Evolutionary conservation across 768 basidiomycete genomes (phyloP), one percentile per base, ranked within the genome.

Genomic region (Suillus subaureus): DNA sequence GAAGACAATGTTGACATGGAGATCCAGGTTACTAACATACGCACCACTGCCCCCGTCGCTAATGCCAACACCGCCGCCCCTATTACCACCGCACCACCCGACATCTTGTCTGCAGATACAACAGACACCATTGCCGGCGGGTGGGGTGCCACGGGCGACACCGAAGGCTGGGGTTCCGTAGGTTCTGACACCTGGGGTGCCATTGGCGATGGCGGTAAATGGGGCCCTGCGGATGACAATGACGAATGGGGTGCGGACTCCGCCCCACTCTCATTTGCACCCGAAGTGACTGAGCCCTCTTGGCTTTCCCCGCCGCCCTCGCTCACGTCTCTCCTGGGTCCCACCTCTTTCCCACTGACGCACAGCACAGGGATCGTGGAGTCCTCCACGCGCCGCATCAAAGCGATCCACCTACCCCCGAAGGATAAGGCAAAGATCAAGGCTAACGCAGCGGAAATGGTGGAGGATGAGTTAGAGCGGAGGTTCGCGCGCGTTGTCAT

Each of bases 281-380:
- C 12, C 73, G 70, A 73, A 58, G 55, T 21, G 67, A 70, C 56
- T 31, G 56, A 67, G 37, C 63, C 75, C 3, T 66, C 75, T 2
- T 78, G 76, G 76, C 66, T 23, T n/a, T 68, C 66, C 21, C 70
- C 73, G 7, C 42, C 66, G 12, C 12, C 61, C 4, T 68, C 73
- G n/a, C 73, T 87, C 43, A 63, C 79, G 49, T 69, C 77, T 6
- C 70, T 86, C 49, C 74, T 92, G 6, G 91, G 89, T 0, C 85
- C 86, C 3, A 85, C 84, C 15, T 73, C 76, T 7, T 75, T 92
- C 42, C 86, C 89, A 0, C 69, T 84, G 61, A 90, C 90, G 0
- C 90, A 92, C 70, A 82, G 80, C 6, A 80, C 87, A 2, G 89
- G 89, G 11, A 75, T 91, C 57, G 85, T 90, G 61, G 91, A 93